Conservation (phyloP, 345 rosid species). For the Syzygium aromaticum region DNA sequence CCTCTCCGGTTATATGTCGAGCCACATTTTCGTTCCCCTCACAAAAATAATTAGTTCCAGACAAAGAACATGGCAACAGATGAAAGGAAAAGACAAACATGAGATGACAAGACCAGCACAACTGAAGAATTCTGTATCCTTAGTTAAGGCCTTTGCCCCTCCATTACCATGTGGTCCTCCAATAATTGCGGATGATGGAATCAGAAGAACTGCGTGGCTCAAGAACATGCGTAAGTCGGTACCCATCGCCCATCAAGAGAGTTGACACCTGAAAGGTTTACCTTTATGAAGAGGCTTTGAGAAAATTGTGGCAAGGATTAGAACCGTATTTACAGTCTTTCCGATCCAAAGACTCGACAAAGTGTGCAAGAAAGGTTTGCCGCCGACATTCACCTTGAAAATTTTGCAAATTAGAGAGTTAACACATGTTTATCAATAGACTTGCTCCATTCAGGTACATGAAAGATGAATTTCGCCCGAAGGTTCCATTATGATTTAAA, state of each 20-base stretch:
- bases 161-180: background rate
- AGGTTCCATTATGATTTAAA: background rate
- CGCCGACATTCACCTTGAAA: conserved; percentile 62
- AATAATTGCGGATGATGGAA: background rate
- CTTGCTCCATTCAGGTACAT: background rate
- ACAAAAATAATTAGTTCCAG: background rate
- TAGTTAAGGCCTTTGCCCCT: background rate
- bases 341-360: conserved; percentile 63
- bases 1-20: background rate
- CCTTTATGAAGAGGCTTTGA: conserved; percentile 26
- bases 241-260: background rate
- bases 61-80: background rate
- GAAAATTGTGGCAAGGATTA: conserved; percentile 78
- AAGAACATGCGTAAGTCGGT: background rate
- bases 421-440: background rate
- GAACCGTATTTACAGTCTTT: conserved; percentile 52
- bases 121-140: background rate
- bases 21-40: background rate
- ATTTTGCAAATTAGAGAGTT: background rate
- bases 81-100: background rate
- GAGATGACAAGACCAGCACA: background rate
- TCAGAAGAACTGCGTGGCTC: background rate
- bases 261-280: background rate
- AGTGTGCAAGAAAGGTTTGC: conserved; percentile 69
- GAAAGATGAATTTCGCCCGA: background rate